Base-by-base conservation (phyloP, 345 rosid genomes). In the Acer yangbiense region DNA sequence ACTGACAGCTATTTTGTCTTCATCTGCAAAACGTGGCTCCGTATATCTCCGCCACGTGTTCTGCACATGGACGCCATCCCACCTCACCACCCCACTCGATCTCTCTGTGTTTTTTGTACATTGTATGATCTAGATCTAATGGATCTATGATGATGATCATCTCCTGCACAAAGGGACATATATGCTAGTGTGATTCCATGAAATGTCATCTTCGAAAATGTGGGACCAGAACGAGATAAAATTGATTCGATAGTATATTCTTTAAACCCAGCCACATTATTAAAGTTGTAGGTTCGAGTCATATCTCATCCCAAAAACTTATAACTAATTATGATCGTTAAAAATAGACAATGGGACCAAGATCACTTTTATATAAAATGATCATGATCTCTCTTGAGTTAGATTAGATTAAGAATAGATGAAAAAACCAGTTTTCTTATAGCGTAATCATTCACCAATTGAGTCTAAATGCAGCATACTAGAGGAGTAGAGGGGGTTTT, bases 1-100 rank as follows among this genome's bases (percentile, higher is more conserved):
- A 27, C 18, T 76, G 83, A 83, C 88, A 57, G 61, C 80, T 80
- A 71, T 46, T 78, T 85, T 80, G 86, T 75, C 81, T 4, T 55
- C 10, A 14, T 13, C 0, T 10, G 32, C 9, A 43, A 54, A 65
- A 85, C 75, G 76, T 79, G 82, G 74, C 66, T 0, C 8, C 8
- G 2, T 16, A 4, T 0, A 1, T 4, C n/a, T 25, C 46, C 0
- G 86, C 63, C 87, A 82, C 88, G 85, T 83, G 69, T 0, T 20
- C 27, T 7, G 61, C 81, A 76, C 84, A 41, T 66, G 82, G 70
- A 58, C 32, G 66, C 39, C 65, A 54, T 65, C 68, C 14, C 71
- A 23, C 20, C 0, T 29, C 32, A 2, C 32, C 32, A 29, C 32
- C 3, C 32, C 32, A 29, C 32, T 29, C 32, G 32, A 29, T 48